phyloP scores from a whole-genome alignment of 140 eudicot species.

The Ambrosia hybrid region DNA sequence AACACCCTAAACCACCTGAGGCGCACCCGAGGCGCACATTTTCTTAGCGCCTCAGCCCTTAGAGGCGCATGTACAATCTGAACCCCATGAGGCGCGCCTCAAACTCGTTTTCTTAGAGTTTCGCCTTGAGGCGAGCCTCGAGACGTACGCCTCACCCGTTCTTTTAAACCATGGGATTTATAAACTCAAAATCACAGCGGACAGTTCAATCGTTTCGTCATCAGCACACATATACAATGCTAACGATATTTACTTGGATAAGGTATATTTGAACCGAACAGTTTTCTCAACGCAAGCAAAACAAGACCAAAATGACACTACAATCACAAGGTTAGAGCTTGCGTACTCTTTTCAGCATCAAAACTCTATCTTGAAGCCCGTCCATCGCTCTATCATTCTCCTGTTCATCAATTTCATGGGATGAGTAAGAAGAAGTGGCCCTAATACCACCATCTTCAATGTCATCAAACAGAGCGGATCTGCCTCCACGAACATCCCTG shows the following conservation, averaged over 20 bases:
- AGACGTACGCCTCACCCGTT: too few species aligned
- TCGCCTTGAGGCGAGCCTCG: too few species aligned
- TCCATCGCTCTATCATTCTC: conserved; percentile 83
- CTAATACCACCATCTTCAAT: conserved; percentile 93
- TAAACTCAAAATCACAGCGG: neutral
- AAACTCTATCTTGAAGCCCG: conserved; percentile 88
- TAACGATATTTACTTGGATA: too few species aligned
- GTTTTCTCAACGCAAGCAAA: neutral
- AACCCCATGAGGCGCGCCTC: too few species aligned
- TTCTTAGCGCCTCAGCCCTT: too few species aligned
- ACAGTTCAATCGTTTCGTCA: neutral
- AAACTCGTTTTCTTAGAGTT: too few species aligned
- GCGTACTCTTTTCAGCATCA: conserved; percentile 76
- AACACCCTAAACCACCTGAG: too few species aligned
- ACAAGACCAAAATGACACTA: neutral
- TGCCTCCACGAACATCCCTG: conserved; percentile 75
- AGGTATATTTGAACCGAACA: neutral
- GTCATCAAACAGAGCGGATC: conserved; percentile 84
- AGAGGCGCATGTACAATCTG: too few species aligned
- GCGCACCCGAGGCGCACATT: too few species aligned
- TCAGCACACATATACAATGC: neutral
- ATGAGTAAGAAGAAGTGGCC: conserved; percentile 77
- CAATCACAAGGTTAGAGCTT: neutral
- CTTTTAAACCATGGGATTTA: too few species aligned
- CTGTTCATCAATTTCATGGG: conserved; percentile 90